These are phyloP conservation scores for Trichoderma erinaceum DNA, from an alignment of 495 filamentous ascomycete species.

Conservation along the genomic window DNA sequence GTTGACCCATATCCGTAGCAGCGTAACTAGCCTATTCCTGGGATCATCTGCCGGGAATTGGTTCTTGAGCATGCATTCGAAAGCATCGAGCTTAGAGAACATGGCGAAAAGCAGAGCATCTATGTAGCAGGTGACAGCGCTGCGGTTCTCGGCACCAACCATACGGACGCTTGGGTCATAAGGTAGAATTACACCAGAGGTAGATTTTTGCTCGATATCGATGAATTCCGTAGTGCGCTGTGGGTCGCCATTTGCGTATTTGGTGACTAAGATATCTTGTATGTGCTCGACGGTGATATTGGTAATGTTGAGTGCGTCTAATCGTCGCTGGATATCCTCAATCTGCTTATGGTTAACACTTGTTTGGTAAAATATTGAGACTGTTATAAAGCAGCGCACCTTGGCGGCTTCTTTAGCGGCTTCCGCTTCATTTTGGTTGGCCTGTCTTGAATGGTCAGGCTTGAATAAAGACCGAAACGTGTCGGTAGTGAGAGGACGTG, in stretches of 20 bases:
- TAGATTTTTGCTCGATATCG: constrained; percentile 66
- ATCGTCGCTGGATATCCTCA: constrained; percentile 45
- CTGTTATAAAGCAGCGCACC: constrained; percentile 23
- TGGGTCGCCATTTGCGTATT: constrained; percentile 59
- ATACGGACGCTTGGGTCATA: constrained; percentile 66
- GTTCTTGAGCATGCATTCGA: constrained; percentile 74
- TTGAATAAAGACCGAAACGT: constrained; percentile 51
- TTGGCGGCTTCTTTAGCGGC: constrained; percentile 38
- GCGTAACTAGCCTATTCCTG: constrained; percentile 61
- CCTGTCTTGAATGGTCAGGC: constrained; percentile 44
- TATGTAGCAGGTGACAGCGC: constrained; percentile 82
- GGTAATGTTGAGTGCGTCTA: constrained; percentile 48
- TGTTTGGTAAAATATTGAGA: background rate
- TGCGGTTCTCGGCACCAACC: constrained; percentile 80
- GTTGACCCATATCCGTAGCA: constrained; percentile 89
- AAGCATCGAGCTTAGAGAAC: constrained; percentile 84
- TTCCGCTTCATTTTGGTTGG: constrained; percentile 51
- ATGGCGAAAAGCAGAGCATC: constrained; percentile 93
- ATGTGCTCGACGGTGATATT: constrained; percentile 56
- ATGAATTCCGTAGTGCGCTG: constrained; percentile 73
- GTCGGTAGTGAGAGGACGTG: constrained; percentile 34
- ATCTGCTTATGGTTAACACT: constrained; percentile 37
- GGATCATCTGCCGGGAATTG: constrained; percentile 56
- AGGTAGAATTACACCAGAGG: constrained; percentile 69
- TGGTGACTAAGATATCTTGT: constrained; percentile 59